Conservation (phyloP, 129 eudicot genomes). For the Centella asiatica region DNA sequence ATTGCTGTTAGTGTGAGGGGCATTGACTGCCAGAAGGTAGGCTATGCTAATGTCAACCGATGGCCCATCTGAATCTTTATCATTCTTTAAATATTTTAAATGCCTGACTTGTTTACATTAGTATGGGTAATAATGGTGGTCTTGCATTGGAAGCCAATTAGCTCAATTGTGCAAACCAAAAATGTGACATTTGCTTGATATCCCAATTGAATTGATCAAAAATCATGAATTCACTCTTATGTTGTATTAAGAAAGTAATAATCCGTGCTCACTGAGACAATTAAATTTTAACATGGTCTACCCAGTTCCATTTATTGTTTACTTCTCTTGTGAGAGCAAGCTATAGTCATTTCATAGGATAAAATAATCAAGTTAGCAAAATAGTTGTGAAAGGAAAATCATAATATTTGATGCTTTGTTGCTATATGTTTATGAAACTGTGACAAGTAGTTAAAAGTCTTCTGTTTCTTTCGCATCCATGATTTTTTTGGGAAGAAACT, state of each 20-base stretch:
- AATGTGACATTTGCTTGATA: too few relatives aligned
- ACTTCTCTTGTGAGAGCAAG: background rate
- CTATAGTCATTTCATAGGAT: background rate
- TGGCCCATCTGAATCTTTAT: background rate
- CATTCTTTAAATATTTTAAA: too few relatives aligned
- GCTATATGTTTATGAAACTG: background rate
- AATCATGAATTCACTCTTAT: background rate
- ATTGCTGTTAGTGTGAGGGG: conserved; percentile 76
- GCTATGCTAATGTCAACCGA: conserved; percentile 12
- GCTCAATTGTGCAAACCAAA: too few relatives aligned
- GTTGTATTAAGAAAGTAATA: background rate
- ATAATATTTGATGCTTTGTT: background rate
- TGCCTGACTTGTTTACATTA: too few relatives aligned
- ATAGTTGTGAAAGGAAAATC: background rate
- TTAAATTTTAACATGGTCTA: background rate
- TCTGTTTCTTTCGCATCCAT: background rate
- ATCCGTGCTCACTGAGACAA: background rate
- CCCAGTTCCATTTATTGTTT: background rate
- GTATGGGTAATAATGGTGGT: too few relatives aligned
- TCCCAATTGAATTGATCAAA: too few relatives aligned
- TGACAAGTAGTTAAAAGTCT: background rate
- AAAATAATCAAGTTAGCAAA: background rate
- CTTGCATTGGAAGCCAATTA: too few relatives aligned
- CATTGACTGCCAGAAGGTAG: conserved; percentile 79
- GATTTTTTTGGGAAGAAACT: background rate